Evolutionary conservation across 495 filamentous ascomycete genomes (phyloP), one percentile per base, ranked within the genome.

Genomic region (Aspergillus bridgeri): DNA sequence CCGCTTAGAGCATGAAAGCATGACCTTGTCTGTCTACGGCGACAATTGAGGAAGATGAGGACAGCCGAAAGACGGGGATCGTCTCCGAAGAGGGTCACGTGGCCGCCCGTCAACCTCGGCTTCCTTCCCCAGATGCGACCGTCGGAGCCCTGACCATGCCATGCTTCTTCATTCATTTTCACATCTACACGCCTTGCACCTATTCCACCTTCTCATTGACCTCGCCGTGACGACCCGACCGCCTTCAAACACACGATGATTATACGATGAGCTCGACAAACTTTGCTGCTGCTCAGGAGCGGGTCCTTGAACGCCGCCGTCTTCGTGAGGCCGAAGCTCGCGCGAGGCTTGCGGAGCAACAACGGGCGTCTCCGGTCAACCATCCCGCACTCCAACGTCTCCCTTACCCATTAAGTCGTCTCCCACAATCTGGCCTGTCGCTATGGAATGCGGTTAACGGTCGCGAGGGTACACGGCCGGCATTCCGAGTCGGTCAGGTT

Each of bases 401-500:
- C 15, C 90, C 87, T 4, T 88, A 75, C 60, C 89, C 87, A 15
- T 72, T 91, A 48, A 79, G 81, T 42, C 74, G 76, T 43, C 52
- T 92, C 20, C 81, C 84, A 22, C 61, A 72, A 47, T 80, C 82
- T 6, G 79, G 83, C 1, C 61, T 86, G 48, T 76, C 75, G 43
- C 67, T 84, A 62, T 96, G 89, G 86, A 85, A 90, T 63, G 65
- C 75, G 6, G 78, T 96, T 56, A 84, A 80, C 25, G 86, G 85
- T n/a, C 81, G 87, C 51, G 89, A 91, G 59, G 90, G 90, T 22
- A 92, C 87, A 20, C 76, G 82, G 19, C 95, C 94, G 7, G 88
- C 89, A 9, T 96, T 96, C 69, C 86, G 94, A 43, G 95, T 99
- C 11, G 92, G 93, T 6, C 94, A 99, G 77, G 89, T 99, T 23